A percentile compares a stretch with the other conserved stretches of the same genome.
phyloP scores from a whole-genome alignment of 345 rosid genomes.

The Draba incana region DNA sequence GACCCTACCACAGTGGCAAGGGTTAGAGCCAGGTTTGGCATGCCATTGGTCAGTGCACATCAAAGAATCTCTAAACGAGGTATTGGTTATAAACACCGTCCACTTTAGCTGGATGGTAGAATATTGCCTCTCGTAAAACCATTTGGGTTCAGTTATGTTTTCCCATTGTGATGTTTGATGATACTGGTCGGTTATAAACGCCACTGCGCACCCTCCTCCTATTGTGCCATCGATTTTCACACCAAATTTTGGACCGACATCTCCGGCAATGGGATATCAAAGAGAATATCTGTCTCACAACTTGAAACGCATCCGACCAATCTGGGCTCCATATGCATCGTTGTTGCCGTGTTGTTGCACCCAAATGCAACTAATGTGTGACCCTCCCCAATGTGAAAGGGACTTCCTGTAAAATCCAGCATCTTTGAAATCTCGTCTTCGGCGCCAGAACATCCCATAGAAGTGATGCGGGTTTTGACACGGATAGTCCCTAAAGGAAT shows the following conservation, averaged over 20 bases:
- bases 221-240: background rate
- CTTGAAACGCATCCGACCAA: slow-evolving; percentile 38
- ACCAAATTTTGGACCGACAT: background rate
- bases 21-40: background rate
- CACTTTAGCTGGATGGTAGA: background rate
- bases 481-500: background rate
- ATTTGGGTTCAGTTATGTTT: background rate
- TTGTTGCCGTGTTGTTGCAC: slow-evolving; percentile 24
- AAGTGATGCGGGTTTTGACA: background rate
- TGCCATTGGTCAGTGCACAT: too few relatives aligned
- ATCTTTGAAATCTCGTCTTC: background rate
- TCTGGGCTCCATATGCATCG: background rate
- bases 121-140: background rate
- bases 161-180: background rate
- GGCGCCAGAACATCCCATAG: background rate
- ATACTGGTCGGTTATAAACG: background rate
- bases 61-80: background rate
- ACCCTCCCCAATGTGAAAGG: background rate
- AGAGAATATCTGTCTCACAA: slow-evolving; percentile 2
- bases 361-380: slow-evolving; percentile 39
- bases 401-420: background rate
- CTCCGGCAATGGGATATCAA: too few relatives aligned
- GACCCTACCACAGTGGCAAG: too few relatives aligned
- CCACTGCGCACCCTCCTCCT: background rate
- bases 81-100: background rate